Base-by-base conservation (phyloP, 345 rosid genomes). In the Lepidium aucheri region DNA sequence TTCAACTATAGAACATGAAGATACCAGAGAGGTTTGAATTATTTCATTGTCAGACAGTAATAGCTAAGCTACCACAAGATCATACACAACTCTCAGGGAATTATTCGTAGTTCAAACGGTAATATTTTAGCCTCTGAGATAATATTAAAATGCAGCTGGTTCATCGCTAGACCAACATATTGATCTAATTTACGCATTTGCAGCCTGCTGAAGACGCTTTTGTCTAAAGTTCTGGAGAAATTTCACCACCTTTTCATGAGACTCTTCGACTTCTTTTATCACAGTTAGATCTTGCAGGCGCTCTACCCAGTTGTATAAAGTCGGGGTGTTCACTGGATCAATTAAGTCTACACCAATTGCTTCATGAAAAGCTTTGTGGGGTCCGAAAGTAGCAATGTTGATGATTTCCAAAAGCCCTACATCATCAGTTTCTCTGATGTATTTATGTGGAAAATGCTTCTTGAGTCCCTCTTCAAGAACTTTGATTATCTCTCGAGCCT, bases 391-490 rank as follows among this genome's bases (percentile, higher is more conserved):
- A 42, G 79, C 22, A 1, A 67, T n/a, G 60, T 71, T 32, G 24
- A 63, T 40, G 26, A 81, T 74, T 52, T 79, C 85, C 13, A 74
- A 50, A 52, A 67, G 59, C 39, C 77, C 80, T 49, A 69, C 44
- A 47, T 60, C 68, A 11, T 46, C 53, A 4, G 46, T 63, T 17
- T 16, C 26, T 45, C 16, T 22, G 72, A 38, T 55, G 15, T 2
- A 44, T 67, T 38, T 54, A 26, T 9, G 45, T 0, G 63, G 68
- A 16, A 60, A 69, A 49, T 47, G 14, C 13, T 63, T 68, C 54
- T 68, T 66, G 11, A 74, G 63, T 17, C 75, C 82, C 11, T 76
- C 84, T 38, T 82, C 83, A n/a, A 77, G 61, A 30, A 67, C 68
- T 49, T 64, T 54, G 57, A 77, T n/a, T 60, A 56, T 78, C 72